A percentile compares a stretch with the other conserved stretches of the same genome.
Evolutionary conservation across 192 early-diverging fungal genomes (phyloP).

Genomic region (Mortierella hygrophila): DNA sequence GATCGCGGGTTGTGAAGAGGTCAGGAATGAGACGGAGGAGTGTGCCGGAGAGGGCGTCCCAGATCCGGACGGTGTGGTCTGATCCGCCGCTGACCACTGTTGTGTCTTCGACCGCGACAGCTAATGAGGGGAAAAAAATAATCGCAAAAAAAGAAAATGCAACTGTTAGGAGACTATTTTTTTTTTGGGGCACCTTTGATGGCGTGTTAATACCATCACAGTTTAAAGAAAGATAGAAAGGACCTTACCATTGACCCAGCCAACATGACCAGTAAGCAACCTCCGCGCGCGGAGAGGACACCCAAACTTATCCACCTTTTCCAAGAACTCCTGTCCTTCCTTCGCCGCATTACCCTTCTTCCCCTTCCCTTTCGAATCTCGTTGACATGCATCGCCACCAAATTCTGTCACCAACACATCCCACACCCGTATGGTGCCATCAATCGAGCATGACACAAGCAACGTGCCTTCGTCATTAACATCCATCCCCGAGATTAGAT

Average conservation of each 20-base stretch:
- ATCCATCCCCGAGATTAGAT: conserved; percentile 41
- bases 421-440: conserved; percentile 42
- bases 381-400: neutral
- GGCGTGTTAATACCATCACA: too few relatives aligned
- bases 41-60: conserved; percentile 37
- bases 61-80: conserved; percentile 36
- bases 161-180: too few relatives aligned
- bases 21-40: conserved; percentile 9
- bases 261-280: conserved; percentile 32
- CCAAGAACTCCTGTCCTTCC: neutral
- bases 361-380: neutral
- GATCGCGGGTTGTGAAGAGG: conserved; percentile 24
- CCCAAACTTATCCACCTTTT: conserved; percentile 17
- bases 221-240: neutral
- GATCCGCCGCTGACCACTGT: conserved; percentile 47
- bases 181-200: neutral
- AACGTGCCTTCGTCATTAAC: conserved; percentile 35
- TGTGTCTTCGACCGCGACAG: conserved; percentile 41
- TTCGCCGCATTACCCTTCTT: neutral
- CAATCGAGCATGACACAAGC: conserved; percentile 34
- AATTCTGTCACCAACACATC: conserved; percentile 6
- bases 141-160: neutral
- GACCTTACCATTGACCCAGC: conserved; percentile 49
- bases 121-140: conserved; percentile 15
- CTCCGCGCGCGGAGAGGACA: conserved; percentile 15